phyloP scores from a whole-genome alignment of 805 yeast genomes.

The Ogataea minuta region DNA sequence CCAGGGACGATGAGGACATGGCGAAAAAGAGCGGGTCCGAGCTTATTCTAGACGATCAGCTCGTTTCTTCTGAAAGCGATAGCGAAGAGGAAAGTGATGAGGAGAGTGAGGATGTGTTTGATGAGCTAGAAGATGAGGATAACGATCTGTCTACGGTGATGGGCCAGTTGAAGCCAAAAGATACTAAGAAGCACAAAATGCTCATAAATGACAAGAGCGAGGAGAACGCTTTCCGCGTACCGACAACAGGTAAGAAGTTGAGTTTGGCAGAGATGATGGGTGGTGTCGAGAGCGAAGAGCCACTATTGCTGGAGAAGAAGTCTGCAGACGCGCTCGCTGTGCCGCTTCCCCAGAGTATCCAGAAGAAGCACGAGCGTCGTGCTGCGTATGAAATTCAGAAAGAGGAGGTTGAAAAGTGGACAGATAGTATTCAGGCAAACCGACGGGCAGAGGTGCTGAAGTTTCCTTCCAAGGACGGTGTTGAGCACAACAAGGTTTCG shows the following conservation, averaged over 20 bases:
- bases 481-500: conserved; percentile 47
- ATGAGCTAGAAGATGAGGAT: conserved; percentile 30
- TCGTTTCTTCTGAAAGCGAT: conserved; percentile 32
- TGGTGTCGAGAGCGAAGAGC: conserved; percentile 51
- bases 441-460: conserved; percentile 81
- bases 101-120: conserved; percentile 30
- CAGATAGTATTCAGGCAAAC: conserved; percentile 72
- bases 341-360: conserved; percentile 84
- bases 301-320: conserved; percentile 39
- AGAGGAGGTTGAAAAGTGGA: conserved; percentile 86
- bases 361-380: conserved; percentile 76
- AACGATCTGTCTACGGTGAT: conserved; percentile 49
- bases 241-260: conserved; percentile 57
- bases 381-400: conserved; percentile 91
- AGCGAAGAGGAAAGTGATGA: conserved; percentile 22
- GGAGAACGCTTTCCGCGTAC: conserved; percentile 70
- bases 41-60: conserved; percentile 26
- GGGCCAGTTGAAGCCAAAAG: conserved; percentile 3
- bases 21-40: conserved; percentile 25
- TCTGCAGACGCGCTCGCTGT: conserved; percentile 54
- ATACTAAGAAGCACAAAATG: conserved; percentile 39
- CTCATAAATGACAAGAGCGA: conserved; percentile 51
- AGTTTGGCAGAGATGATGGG: conserved; percentile 75
- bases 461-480: conserved; percentile 59
- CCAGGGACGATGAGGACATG: conserved; percentile 59